Base-by-base conservation (phyloP, 495 filamentous ascomycete species). In the Trichoderma orchidacearum region DNA sequence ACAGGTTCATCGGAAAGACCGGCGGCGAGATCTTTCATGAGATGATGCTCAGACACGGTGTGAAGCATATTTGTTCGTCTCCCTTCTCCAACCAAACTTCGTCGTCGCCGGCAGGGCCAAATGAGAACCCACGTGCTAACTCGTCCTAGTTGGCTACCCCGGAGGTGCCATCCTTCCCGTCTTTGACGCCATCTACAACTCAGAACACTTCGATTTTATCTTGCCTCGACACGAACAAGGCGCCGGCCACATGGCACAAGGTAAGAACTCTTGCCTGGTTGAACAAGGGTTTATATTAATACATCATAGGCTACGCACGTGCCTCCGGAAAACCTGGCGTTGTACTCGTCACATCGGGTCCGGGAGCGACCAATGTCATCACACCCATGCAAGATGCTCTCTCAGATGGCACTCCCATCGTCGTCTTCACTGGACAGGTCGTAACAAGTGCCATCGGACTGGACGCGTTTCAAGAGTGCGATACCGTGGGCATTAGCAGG, bases 11-110 rank as follows among this genome's bases (percentile, higher is more conserved):
- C 66, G 94, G 94, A 30, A 87, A 89, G 76, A 95, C 80, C 52
- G 94, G 94, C 68, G 93, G 93, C 65, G 85, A 96, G 67, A 97
- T 98, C 59, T 95, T 98, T 76, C 90, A 98, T 64, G 91, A 98
- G 72, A 97, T 98, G 93, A 95, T 98, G 89, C 79, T 90, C 36
- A 76, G 93, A 64, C 89, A 91, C 59, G 81, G 75, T 59, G 94
- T 98, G 29, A 91, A 96, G 75, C 87, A 94, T 70, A 76, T 96
- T 64, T 94, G 87, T 48, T 23, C 41, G 9, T 17, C 3, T 48
- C 27, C 2, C 25, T 48, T 51, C 30, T 62, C n/a, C n/a, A 57
- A 35, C 32, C 29, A 35, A 56, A 25, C 54, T 21, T 45, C 32
- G n/a, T n/a, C n/a, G n/a, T n/a, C n/a, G n/a, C n/a, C n/a, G n/a